Base-by-base conservation (phyloP, 78 protist species). In the Dictyostelium purpureum region DNA sequence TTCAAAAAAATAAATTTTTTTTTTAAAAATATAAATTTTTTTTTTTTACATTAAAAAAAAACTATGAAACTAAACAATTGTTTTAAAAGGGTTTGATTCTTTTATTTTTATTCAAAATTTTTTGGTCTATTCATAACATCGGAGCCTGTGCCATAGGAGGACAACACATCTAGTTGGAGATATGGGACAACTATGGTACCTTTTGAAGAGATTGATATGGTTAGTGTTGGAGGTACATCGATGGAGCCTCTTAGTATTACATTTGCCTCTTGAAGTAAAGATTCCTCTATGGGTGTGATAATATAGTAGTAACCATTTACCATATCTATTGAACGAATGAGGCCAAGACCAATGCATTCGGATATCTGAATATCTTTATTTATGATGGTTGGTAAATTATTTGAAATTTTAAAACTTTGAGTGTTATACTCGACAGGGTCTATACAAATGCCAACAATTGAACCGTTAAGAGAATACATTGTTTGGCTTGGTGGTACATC, bases 261-360 rank as follows among this genome's bases (percentile, higher is more conserved):
- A 24, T 77, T 57, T 33, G 71, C 10, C 1, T n/a, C 11, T 57
- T 52, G 31, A 11, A 77, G 51, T 40, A 26, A 19, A 6, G 59
- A 47, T 4, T 11, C 47, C 16, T 65, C 16, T 4, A 73, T 26
- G 28, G 92, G 92, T 56, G 92, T 85, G 26, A 85, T 37, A 14
- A 85, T 56, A 33, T 59, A 85, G 11, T 59, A 42, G 6, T 40
- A 14, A 21, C 51, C 38, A 33, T 54, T 56, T 11, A 19, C 65
- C 56, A 85, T 52, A 45, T 85, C 92, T 2, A 85, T 73, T 4
- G 92, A 85, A 37, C 92, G 26, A 31, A 85, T 45, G 6, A 85
- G 6, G 5, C 82, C 92, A 1, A 85, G 11, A 35, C 92, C 92
- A 2, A 85, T 12, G 47, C 92, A 85, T 73, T 85, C 57, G 2